These are phyloP conservation scores for Cercospora berteroae DNA, from an alignment of 2,329 filamentous ascomycete species.

Conservation along the genomic window DNA sequence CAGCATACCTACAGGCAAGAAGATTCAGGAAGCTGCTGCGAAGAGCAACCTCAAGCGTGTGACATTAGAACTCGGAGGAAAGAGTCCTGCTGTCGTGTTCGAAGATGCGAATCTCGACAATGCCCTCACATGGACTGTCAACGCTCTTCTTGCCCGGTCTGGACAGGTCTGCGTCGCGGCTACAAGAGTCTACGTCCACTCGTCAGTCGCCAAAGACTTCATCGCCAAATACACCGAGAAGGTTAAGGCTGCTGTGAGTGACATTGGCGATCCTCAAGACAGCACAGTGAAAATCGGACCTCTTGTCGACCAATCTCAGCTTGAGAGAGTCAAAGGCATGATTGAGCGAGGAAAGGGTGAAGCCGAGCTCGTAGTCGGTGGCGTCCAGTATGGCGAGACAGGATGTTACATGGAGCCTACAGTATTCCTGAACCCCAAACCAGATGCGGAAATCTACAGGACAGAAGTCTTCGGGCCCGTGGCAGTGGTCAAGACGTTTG, in stretches of 20 bases:
- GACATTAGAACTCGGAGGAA: conserved; percentile 61
- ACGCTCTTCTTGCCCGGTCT: not conserved
- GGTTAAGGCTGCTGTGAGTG: conserved; percentile 37
- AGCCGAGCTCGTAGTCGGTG: conserved; percentile 24
- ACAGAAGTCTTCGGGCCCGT: conserved; percentile 43
- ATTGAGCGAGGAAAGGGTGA: conserved; percentile 18
- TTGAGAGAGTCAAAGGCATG: conserved; percentile 45
- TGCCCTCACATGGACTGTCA: conserved; percentile 36
- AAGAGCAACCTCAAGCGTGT: conserved; percentile 58
- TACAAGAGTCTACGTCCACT: conserved; percentile 58
- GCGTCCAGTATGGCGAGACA: conserved; percentile 12
- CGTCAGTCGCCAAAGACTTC: conserved; percentile 48
- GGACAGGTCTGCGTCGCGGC: conserved; percentile 53
- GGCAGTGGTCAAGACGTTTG: conserved; percentile 40
- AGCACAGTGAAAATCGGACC: conserved; percentile 51
- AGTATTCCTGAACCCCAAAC: conserved; percentile 44
- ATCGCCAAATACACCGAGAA: conserved; percentile 45
- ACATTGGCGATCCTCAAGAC: conserved; percentile 45
- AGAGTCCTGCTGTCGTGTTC: conserved; percentile 58
- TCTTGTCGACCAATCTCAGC: conserved; percentile 57
- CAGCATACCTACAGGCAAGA: conserved; percentile 58
- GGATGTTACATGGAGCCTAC: conserved; percentile 48
- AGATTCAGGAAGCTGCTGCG: conserved; percentile 55
- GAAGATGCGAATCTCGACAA: conserved; percentile 54
- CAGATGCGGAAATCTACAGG: conserved; percentile 39